These are phyloP conservation scores for Ceratobasidium sp. DNA, from an alignment of 1,284 basidiomycete species.

Conservation along the genomic window DNA sequence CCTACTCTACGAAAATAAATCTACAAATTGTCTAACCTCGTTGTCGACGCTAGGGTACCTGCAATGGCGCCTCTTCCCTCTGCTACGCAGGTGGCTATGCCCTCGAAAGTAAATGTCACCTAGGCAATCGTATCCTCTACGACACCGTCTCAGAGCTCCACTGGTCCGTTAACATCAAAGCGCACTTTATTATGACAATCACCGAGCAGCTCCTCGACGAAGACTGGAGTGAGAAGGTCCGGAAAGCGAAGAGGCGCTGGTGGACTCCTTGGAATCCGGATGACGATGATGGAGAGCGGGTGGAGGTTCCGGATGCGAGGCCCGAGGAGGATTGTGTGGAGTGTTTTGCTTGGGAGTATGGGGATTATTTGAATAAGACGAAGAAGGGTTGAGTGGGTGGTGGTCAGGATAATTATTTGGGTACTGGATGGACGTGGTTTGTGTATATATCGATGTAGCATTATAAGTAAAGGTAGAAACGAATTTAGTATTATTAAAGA, in stretches of 20 bases:
- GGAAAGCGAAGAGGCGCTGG: neutral
- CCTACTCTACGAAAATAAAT: neutral
- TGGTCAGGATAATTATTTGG: too few relatives aligned
- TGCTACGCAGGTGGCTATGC: slow-evolving; percentile 82
- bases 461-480: too few relatives aligned
- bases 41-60: slow-evolving; percentile 68
- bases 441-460: too few relatives aligned
- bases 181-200: slow-evolving; percentile 82
- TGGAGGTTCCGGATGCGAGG: slow-evolving; percentile 69
- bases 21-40: too few relatives aligned
- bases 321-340: slow-evolving; percentile 71
- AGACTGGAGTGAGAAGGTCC: slow-evolving; percentile 75
- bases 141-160: slow-evolving; percentile 63
- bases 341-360: slow-evolving; percentile 77
- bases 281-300: slow-evolving; percentile 63
- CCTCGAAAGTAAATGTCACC: slow-evolving; percentile 69
- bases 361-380: slow-evolving; percentile 58
- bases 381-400: too few relatives aligned
- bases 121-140: neutral
- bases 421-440: too few relatives aligned
- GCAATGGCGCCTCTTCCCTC: slow-evolving; percentile 79
- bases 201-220: slow-evolving; percentile 79
- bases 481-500: too few relatives aligned
- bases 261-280: slow-evolving; percentile 59
- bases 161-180: slow-evolving; percentile 85